These are phyloP conservation scores for Castanopsis chinensis DNA, from an alignment of 306 rosid genomes.

Conservation along the genomic window DNA sequence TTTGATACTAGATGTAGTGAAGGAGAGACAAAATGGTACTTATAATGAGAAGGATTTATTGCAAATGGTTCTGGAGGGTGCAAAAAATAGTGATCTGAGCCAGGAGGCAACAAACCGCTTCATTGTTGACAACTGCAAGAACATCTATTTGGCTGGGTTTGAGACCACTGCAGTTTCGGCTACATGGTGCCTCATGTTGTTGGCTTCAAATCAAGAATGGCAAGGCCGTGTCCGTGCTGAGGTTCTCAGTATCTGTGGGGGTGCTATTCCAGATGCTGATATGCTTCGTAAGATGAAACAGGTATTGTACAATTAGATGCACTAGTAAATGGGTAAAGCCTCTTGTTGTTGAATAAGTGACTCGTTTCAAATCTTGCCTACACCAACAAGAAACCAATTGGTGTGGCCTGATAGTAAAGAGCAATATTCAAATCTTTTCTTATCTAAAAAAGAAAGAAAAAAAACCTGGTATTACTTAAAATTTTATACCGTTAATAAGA, in stretches of 20 bases:
- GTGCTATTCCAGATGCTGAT: slow-evolving; percentile 23
- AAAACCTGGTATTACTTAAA: no score
- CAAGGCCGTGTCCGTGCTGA: slow-evolving; percentile 40
- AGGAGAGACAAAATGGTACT: slow-evolving; percentile 22
- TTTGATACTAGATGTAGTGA: slow-evolving; percentile 34
- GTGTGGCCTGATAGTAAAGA: no score
- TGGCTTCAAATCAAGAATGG: slow-evolving; percentile 51
- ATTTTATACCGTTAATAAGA: no score
- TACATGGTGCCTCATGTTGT: slow-evolving; percentile 43
- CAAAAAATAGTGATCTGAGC: slow-evolving; percentile 23
- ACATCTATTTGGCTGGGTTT: slow-evolving; percentile 41
- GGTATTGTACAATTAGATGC: slow-evolving; percentile 19
- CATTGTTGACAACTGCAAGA: slow-evolving; percentile 40
- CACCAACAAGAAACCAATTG: no score
- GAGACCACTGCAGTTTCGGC: slow-evolving; percentile 46
- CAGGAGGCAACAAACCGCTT: slow-evolving; percentile 20
- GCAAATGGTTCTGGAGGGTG: slow-evolving; percentile 37
- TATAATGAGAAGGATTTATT: slow-evolving; percentile 24
- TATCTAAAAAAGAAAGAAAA: no score
- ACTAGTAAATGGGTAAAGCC: no score
- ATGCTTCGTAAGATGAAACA: slow-evolving; percentile 47
- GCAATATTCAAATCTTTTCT: no score
- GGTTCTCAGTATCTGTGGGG: slow-evolving; percentile 28
- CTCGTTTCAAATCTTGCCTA: no score
- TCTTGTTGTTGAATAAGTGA: no score